phyloP scores from a whole-genome alignment of 176 grass and related monocot genomes.

The Thinopyrum elongatum region DNA sequence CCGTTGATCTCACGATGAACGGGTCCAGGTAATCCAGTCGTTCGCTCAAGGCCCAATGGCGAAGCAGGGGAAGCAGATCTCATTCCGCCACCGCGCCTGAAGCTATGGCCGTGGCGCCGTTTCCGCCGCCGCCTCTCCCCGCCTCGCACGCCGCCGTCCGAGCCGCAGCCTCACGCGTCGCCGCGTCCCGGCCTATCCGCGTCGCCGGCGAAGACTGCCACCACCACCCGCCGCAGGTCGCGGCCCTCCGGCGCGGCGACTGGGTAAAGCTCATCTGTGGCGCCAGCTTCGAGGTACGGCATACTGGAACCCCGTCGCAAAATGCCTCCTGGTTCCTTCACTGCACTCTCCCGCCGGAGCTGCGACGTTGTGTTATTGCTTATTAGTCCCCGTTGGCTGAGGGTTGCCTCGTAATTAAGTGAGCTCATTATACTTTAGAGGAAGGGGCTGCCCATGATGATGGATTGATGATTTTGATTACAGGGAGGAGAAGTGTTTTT shows the following conservation, averaged over 20 bases:
- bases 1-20: no score
- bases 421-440: neutral
- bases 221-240: conserved; percentile 42
- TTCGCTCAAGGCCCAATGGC: neutral
- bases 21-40: no score
- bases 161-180: conserved; percentile 17
- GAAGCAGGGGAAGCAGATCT: neutral
- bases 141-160: conserved; percentile 46
- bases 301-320: neutral
- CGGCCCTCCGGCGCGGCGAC: conserved; percentile 68
- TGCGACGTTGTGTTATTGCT: neutral
- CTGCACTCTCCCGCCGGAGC: neutral
- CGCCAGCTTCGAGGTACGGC: conserved; percentile 82
- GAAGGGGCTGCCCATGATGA: neutral
- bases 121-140: conserved; percentile 24
- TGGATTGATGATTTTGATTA: neutral
- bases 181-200: neutral
- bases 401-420: neutral
- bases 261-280: conserved; percentile 99
- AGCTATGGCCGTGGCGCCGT: conserved; percentile 38
- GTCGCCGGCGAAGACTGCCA: neutral
- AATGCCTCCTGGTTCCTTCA: neutral
- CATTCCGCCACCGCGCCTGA: neutral
- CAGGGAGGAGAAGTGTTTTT: neutral
- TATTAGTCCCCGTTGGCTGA: neutral